Conservation (phyloP, 495 filamentous ascomycete species). For the Bathelium albidoporum region DNA sequence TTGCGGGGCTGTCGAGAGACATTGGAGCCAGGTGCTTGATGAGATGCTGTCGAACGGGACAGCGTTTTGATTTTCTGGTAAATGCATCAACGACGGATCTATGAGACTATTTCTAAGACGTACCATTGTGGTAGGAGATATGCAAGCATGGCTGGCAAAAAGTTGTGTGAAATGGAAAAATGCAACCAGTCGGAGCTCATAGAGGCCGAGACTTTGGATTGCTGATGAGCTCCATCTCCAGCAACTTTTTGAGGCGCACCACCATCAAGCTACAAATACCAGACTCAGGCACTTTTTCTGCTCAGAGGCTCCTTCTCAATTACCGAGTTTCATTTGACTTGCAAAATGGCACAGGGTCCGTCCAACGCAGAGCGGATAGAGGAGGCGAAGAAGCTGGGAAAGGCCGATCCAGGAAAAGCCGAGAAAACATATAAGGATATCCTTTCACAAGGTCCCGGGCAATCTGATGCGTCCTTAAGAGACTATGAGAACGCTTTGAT, state of each 20-base stretch:
- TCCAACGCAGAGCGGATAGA: constrained; percentile 52
- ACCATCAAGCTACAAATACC: neutral
- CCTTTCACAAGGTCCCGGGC: constrained; percentile 70
- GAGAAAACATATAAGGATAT: constrained; percentile 79
- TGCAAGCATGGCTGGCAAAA: neutral
- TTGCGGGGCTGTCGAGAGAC: constrained; percentile 70
- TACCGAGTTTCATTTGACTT: neutral
- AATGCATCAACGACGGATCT: neutral
- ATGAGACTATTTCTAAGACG: neutral
- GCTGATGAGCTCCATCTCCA: neutral
- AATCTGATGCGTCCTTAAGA: constrained; percentile 70
- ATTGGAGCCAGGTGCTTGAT: constrained; percentile 68
- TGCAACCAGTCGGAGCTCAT: neutral
- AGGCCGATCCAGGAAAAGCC: constrained; percentile 67
- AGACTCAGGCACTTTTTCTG: too few relatives aligned
- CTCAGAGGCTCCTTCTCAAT: too few relatives aligned
- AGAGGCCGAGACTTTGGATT: neutral
- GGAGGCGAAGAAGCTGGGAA: constrained; percentile 76
- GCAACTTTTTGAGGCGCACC: neutral
- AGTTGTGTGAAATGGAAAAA: neutral
- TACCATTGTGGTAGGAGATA: neutral
- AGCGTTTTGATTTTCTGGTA: constrained; percentile 86
- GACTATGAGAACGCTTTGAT: constrained; percentile 81
- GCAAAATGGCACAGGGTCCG: constrained; percentile 41
- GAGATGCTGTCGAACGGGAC: constrained; percentile 61